phyloP scores from a whole-genome alignment of 768 basidiomycete genomes.

The Mycena filopes region DNA sequence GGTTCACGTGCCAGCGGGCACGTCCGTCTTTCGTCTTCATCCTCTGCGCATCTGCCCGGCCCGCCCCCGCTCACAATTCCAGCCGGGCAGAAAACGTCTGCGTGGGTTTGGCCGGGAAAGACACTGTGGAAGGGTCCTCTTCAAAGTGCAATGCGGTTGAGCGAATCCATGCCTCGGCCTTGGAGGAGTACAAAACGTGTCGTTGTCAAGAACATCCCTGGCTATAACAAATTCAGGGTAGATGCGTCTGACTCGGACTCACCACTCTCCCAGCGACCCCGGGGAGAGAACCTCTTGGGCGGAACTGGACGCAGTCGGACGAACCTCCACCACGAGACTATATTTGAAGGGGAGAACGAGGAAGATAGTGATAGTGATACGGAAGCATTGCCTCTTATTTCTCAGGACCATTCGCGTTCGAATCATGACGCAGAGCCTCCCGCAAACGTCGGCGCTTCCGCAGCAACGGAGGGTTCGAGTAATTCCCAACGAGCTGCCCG shows the following conservation, averaged over 20 bases:
- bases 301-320: constrained; percentile 9
- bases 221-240: constrained; percentile 24
- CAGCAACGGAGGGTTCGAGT: neutral
- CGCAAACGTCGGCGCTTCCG: neutral
- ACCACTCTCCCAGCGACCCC: constrained; percentile 23
- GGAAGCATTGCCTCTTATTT: constrained; percentile 27
- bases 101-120: constrained; percentile 29
- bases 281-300: constrained; percentile 16
- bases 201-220: constrained; percentile 25
- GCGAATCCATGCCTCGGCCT: constrained; percentile 20
- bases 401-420: constrained; percentile 23
- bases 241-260: constrained; percentile 31
- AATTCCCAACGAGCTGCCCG: constrained; percentile 11
- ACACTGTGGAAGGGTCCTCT: constrained; percentile 23
- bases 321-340: constrained; percentile 23
- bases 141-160: constrained; percentile 3
- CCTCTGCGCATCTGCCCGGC: constrained; percentile 7
- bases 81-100: neutral
- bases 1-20: constrained; percentile 29
- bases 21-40: constrained; percentile 31
- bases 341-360: constrained; percentile 27
- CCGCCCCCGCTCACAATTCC: constrained; percentile 25
- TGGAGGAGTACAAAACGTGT: constrained; percentile 27
- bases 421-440: constrained; percentile 28
- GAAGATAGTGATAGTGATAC: constrained; percentile 25